Conservation (phyloP, 2,329 filamentous ascomycete species). For the Ophiosphaerella korrae region DNA sequence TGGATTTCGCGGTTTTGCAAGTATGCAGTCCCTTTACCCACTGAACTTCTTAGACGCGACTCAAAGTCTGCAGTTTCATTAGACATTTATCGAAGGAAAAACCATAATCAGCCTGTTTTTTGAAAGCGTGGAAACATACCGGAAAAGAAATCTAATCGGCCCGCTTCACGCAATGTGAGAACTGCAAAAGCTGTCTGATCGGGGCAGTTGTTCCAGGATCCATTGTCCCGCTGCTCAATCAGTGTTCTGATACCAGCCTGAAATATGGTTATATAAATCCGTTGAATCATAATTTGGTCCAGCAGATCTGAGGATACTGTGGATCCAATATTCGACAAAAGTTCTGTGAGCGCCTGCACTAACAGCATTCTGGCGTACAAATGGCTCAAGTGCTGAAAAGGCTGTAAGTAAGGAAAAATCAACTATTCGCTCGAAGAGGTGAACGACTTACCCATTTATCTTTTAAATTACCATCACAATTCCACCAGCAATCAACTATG, state of each 20-base stretch:
- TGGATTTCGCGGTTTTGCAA: no score
- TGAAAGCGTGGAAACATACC: no score
- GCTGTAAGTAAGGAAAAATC: not conserved
- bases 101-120: no score
- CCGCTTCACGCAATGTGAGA: not conserved
- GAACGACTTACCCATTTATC: not conserved
- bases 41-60: no score
- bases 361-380: not conserved
- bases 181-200: not conserved
- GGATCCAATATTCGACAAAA: not conserved
- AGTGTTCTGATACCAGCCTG: not conserved
- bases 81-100: no score
- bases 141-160: no score
- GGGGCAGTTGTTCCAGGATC: not conserved
- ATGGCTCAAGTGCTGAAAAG: not conserved
- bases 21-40: no score
- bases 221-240: not conserved
- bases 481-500: not conserved
- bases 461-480: not conserved
- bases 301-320: not conserved
- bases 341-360: not conserved
- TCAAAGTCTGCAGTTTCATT: no score
- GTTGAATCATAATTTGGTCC: not conserved
- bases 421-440: not conserved
- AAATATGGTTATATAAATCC: not conserved